Evolutionary conservation across 2,329 filamentous ascomycete species (phyloP).

Genomic region (Aspergillus neoniger): DNA sequence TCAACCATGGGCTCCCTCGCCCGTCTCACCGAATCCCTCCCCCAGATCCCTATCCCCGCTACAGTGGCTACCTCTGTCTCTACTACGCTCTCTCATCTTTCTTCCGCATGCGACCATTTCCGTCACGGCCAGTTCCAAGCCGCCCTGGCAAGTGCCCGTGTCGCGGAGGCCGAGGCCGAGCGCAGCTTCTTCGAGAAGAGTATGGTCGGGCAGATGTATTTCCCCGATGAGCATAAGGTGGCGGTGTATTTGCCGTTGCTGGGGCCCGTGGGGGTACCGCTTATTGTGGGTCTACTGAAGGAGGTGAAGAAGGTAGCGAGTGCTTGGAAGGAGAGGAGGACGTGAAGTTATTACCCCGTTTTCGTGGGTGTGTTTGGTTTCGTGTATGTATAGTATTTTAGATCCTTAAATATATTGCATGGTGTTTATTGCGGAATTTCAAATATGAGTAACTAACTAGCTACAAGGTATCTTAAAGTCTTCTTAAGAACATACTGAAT

Average conservation of each 20-base stretch:
- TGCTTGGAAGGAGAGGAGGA: slow-evolving; percentile 32
- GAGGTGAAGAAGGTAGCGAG: slow-evolving; percentile 65
- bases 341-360: not conserved
- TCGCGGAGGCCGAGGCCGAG: slow-evolving; percentile 86
- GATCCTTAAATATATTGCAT: not conserved
- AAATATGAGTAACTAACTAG: no score
- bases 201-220: slow-evolving; percentile 98
- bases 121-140: slow-evolving; percentile 60
- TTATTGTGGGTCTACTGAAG: slow-evolving; percentile 80
- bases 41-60: slow-evolving; percentile 86
- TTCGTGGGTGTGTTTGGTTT: not conserved
- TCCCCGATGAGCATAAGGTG: slow-evolving; percentile 97
- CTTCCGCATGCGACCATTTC: slow-evolving; percentile 73
- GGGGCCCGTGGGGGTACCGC: slow-evolving; percentile 85
- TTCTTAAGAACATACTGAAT: not conserved
- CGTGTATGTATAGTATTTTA: not conserved
- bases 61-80: slow-evolving; percentile 84
- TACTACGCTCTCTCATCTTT: slow-evolving; percentile 74
- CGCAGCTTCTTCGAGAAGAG: slow-evolving; percentile 97
- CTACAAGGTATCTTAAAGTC: no score
- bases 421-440: not conserved
- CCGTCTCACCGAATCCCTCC: slow-evolving; percentile 77
- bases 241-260: slow-evolving; percentile 92
- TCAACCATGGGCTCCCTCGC: slow-evolving; percentile 93
- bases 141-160: slow-evolving; percentile 76